phyloP scores from a whole-genome alignment of 352 stramenopile genomes.

The Phytophthora cactorum region DNA sequence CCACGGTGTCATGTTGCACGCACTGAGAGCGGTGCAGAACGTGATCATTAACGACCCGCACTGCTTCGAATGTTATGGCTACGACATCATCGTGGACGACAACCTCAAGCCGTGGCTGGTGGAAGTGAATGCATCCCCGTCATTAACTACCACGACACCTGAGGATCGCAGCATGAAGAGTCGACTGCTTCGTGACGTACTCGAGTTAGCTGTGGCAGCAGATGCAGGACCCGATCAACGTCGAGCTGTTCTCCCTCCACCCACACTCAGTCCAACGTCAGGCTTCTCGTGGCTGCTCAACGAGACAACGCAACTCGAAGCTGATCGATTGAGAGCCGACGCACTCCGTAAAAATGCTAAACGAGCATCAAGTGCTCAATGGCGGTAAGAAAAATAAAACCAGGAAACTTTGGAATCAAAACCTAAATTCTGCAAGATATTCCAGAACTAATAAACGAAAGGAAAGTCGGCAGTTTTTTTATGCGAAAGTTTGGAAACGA shows the following conservation, averaged over 20 bases:
- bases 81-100: constrained; percentile 94
- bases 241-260: constrained; percentile 41
- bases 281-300: constrained; percentile 82
- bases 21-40: constrained; percentile 87
- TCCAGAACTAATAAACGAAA: too few relatives aligned
- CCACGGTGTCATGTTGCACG: constrained; percentile 87
- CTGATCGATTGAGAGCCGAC: constrained; percentile 49
- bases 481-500: not conserved
- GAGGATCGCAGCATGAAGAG: constrained; percentile 86
- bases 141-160: constrained; percentile 69
- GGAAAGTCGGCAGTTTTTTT: not conserved
- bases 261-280: constrained; percentile 59
- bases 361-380: constrained; percentile 47
- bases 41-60: constrained; percentile 95
- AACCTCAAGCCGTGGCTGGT: constrained; percentile 94
- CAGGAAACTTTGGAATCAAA: not conserved
- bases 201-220: constrained; percentile 64
- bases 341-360: constrained; percentile 55
- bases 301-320: constrained; percentile 59
- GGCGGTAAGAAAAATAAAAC: constrained; percentile 24
- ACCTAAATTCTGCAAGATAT: too few relatives aligned
- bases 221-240: constrained; percentile 57
- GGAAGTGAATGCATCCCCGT: constrained; percentile 88
- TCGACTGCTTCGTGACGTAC: constrained; percentile 68
- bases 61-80: constrained; percentile 96